Percentiles rank a stretch among this genome's conserved stretches.
Conservation (phyloP, 1,284 basidiomycete species). For the Leucoagaricus sp. region DNA sequence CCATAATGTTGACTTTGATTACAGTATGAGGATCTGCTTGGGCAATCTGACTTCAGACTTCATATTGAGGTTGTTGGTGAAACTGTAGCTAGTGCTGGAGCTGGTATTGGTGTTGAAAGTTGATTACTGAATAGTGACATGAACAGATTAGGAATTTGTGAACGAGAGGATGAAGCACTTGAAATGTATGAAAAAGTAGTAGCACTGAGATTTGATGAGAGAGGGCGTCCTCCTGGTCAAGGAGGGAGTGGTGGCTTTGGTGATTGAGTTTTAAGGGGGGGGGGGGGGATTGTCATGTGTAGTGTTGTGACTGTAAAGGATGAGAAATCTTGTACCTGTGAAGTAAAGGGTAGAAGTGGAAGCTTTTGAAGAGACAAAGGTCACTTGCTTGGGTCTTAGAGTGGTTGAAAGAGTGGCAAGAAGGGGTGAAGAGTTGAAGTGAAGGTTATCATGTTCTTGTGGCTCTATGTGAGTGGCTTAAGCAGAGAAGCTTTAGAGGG, state of each 20-base stretch:
- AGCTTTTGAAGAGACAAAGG: constrained; percentile 49
- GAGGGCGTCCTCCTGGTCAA: constrained; percentile 35
- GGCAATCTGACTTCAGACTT: constrained; percentile 25
- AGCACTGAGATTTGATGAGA: background rate
- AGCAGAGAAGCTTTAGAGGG: background rate
- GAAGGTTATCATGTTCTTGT: constrained; percentile 59
- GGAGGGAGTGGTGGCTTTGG: constrained; percentile 67
- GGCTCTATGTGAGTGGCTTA: background rate
- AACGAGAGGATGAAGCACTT: constrained; percentile 20
- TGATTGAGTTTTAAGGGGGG: constrained; percentile 50
- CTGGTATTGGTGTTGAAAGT: constrained; percentile 16
- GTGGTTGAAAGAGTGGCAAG: constrained; percentile 62
- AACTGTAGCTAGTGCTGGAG: constrained; percentile 22
- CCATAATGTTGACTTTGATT: constrained; percentile 60
- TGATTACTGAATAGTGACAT: constrained; percentile 61
- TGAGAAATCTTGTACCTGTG: constrained; percentile 38
- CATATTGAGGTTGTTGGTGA: constrained; percentile 32
- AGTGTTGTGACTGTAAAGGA: constrained; percentile 52
- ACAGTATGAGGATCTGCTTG: constrained; percentile 23
- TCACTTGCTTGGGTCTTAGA: constrained; percentile 55
- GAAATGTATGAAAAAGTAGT: background rate
- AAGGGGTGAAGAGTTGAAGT: constrained; percentile 65
- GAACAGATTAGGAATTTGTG: constrained; percentile 65
- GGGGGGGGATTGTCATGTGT: constrained; percentile 64
- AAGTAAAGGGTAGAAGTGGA: constrained; percentile 51